These are phyloP conservation scores for Climacium dendroides DNA, from an alignment of 225 moss, liverwort and hornwort genomes.

Conservation along the genomic window DNA sequence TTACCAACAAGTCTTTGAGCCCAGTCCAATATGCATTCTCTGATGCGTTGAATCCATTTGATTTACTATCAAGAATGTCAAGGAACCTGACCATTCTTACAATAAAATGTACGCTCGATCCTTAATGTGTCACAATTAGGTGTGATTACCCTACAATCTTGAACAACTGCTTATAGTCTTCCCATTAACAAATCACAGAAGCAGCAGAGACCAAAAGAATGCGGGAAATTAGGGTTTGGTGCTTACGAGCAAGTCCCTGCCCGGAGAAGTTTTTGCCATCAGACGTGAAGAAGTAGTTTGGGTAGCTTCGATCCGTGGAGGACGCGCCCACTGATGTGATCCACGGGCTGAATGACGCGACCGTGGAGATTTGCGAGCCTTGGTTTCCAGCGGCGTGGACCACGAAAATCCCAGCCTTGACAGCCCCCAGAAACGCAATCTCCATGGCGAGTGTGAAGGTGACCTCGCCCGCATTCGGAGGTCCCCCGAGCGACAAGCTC, in stretches of 20 bases:
- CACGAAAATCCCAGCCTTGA: conserved; percentile 8
- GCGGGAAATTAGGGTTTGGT: background rate
- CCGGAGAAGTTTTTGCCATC: conserved; percentile 9
- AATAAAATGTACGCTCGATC: background rate
- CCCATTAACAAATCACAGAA: background rate
- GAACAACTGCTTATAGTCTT: background rate
- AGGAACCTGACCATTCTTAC: background rate
- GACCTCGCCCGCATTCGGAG: background rate
- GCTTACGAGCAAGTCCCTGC: conserved; percentile 35
- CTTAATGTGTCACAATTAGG: background rate
- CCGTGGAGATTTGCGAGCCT: conserved; percentile 14
- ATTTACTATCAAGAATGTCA: background rate
- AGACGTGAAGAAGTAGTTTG: conserved; percentile 13
- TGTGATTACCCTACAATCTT: background rate
- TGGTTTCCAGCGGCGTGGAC: conserved; percentile 36
- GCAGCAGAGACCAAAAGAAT: background rate
- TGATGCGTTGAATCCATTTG: background rate
- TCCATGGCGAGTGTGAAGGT: conserved; percentile 19
- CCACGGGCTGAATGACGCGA: conserved; percentile 40
- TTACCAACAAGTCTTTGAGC: background rate
- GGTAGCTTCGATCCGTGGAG: conserved; percentile 38
- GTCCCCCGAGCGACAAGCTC: conserved; percentile 38
- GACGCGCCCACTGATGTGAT: conserved; percentile 23
- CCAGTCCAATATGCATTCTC: background rate
- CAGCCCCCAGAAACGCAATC: conserved; percentile 30